Percentiles rank a stretch among this genome's conserved stretches.
Evolutionary conservation across 139 green algal species (phyloP).

Genomic region (Mychonastes homosphaera): DNA sequence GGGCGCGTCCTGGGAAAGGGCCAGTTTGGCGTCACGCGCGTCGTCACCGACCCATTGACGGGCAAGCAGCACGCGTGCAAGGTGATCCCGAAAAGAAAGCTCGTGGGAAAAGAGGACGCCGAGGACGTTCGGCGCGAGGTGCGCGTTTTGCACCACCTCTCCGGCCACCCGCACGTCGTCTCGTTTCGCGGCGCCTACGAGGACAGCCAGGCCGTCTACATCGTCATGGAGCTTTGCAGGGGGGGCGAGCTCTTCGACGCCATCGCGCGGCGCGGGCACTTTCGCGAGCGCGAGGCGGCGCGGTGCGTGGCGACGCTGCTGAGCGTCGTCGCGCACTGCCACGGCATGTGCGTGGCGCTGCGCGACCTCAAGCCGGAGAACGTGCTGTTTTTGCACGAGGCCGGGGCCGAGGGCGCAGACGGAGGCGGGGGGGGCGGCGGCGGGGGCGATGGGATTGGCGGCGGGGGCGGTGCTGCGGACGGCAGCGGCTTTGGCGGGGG

Average conservation of each 20-base stretch:
- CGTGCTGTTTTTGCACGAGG: constrained; percentile 9
- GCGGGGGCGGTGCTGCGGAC: too few species aligned
- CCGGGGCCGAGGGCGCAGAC: too few species aligned
- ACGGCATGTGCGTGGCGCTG: constrained; percentile 92
- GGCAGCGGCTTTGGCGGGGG: too few species aligned
- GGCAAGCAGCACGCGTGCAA: constrained; percentile 69
- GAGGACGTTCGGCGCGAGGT: constrained; percentile 55
- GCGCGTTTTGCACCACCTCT: constrained; percentile 52
- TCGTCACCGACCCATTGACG: constrained; percentile 45
- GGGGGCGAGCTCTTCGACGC: constrained; percentile 92
- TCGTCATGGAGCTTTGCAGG: constrained; percentile 74
- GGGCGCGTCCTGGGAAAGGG: constrained; percentile 51
- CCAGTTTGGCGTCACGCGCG: constrained; percentile 53
- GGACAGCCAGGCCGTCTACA: constrained; percentile 65
- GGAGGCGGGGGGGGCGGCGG: too few species aligned
- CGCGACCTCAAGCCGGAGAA: constrained; percentile 63
- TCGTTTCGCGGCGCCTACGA: constrained; percentile 58
- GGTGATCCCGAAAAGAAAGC: constrained; percentile 68
- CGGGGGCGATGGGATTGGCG: too few species aligned
- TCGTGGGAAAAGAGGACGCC: constrained; percentile 47
- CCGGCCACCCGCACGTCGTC: constrained; percentile 70
- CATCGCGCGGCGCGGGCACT: constrained; percentile 66
- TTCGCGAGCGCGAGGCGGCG: constrained; percentile 74
- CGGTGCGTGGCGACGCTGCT: constrained; percentile 73
- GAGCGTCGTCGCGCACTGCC: constrained; percentile 82